Evolutionary conservation across 148 eudicot species (phyloP).

Genomic region (Pharnaceum exiguum): DNA sequence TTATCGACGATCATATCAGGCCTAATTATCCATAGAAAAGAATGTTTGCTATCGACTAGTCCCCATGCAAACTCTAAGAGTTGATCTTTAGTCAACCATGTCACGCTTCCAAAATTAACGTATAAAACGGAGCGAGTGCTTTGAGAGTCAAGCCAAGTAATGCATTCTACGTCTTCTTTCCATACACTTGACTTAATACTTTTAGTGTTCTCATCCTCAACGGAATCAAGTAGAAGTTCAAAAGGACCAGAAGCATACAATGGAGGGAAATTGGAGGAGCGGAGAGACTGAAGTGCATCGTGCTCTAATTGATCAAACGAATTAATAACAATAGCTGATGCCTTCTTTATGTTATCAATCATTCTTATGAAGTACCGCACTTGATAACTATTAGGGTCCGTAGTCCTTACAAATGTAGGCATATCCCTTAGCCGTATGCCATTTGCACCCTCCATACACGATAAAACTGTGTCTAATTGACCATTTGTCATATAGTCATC

Average conservation of each 20-base stretch:
- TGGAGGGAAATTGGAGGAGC: background rate
- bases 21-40: slow-evolving; percentile 17
- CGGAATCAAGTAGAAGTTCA: background rate
- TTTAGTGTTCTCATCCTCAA: background rate
- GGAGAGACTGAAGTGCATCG: background rate
- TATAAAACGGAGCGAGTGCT: slow-evolving; percentile 8
- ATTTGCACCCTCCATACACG: background rate
- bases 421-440: slow-evolving; percentile 1
- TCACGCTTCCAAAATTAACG: slow-evolving; percentile 17
- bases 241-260: slow-evolving; percentile 14
- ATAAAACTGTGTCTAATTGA: slow-evolving; percentile 1
- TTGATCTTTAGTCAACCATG: background rate
- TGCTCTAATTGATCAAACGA: slow-evolving; percentile 16
- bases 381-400: background rate
- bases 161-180: slow-evolving; percentile 1
- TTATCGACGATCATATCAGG: background rate
- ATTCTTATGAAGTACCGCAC: background rate
- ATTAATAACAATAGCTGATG: slow-evolving; percentile 9
- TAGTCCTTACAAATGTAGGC: slow-evolving; percentile 13
- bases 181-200: slow-evolving; percentile 7
- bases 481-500: slow-evolving; percentile 17
- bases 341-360: background rate
- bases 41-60: slow-evolving; percentile 9
- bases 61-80: slow-evolving; percentile 22
- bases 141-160: slow-evolving; percentile 15